These are phyloP conservation scores for Monilinia fructicola DNA, from an alignment of 2,329 filamentous ascomycete genomes.

Conservation along the genomic window DNA sequence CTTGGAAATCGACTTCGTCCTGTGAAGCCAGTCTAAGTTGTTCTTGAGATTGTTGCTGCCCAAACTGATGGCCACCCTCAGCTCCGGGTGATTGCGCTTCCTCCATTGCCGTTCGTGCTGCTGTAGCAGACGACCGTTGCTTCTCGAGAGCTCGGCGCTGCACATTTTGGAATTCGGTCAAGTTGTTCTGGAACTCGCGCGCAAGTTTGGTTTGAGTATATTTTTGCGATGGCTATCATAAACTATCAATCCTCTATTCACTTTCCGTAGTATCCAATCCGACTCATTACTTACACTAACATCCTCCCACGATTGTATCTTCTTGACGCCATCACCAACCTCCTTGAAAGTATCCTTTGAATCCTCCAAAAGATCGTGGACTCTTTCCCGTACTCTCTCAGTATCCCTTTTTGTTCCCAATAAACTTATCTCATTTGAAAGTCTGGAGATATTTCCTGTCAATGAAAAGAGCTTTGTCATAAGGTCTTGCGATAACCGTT, in stretches of 20 bases:
- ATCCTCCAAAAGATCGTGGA: constrained; percentile 84
- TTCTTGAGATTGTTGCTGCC: constrained; percentile 67
- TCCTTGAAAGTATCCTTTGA: constrained; percentile 85
- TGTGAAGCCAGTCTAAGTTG: constrained; percentile 82
- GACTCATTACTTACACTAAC: constrained; percentile 60
- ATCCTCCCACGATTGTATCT: constrained; percentile 82
- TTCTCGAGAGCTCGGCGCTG: constrained; percentile 90
- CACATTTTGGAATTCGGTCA: constrained; percentile 89
- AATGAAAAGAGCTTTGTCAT: constrained; percentile 88
- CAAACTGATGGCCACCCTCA: constrained; percentile 43
- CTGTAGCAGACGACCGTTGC: constrained; percentile 80
- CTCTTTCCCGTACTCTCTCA: constrained; percentile 83
- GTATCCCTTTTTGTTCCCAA: constrained; percentile 91
- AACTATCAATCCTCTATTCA: constrained; percentile 25
- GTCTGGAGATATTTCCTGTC: constrained; percentile 80
- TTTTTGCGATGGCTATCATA: constrained; percentile 78
- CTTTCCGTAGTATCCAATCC: constrained; percentile 24
- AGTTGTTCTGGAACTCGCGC: constrained; percentile 84
- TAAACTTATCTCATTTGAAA: constrained; percentile 80
- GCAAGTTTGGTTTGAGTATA: constrained; percentile 95
- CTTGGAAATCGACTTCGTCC: constrained; percentile 96
- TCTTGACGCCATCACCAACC: constrained; percentile 91
- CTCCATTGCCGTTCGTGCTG: constrained; percentile 78
- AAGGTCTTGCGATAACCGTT: constrained; percentile 75
- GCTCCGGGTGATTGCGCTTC: constrained; percentile 48